Conservation (phyloP, 495 filamentous ascomycete genomes). For the Talaromyces trachyspermus region DNA sequence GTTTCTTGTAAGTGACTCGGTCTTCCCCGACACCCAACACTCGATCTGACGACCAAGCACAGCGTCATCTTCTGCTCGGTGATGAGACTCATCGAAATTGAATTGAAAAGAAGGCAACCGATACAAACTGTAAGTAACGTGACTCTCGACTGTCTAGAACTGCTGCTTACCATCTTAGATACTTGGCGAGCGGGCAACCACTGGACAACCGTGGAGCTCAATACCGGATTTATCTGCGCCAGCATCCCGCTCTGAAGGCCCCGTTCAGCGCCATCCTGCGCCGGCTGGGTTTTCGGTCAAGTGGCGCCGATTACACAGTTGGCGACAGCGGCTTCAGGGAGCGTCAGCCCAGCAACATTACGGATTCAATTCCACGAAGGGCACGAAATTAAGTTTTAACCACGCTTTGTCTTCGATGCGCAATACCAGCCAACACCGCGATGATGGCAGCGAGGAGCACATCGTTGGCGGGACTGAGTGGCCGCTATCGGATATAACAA, state of each 20-base stretch:
- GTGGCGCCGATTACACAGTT: no score
- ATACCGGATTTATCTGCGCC: conserved; percentile 1
- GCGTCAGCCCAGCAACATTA: not conserved
- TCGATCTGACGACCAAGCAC: not conserved
- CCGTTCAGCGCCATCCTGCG: not conserved
- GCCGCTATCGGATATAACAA: not conserved
- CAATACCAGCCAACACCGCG: not conserved
- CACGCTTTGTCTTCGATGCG: not conserved
- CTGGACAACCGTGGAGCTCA: conserved; percentile 1
- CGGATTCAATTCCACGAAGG: not conserved
- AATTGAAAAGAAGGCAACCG: not conserved
- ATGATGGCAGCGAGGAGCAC: not conserved
- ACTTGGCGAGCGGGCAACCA: not conserved
- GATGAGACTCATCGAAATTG: conserved; percentile 1
- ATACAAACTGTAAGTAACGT: conserved; percentile 1
- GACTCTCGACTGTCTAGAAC: no score
- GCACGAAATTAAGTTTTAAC: not conserved
- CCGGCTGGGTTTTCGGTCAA: not conserved
- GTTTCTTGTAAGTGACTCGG: conserved; percentile 25
- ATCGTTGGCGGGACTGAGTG: not conserved
- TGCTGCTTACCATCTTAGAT: no score
- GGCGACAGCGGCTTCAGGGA: not conserved
- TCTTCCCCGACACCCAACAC: not conserved
- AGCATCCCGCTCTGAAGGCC: not conserved
- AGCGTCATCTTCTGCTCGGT: conserved; percentile 3